Evolutionary conservation across 2,329 filamentous ascomycete species (phyloP), one percentile per base, ranked within the genome.

Genomic region (Fusarium veterinarium): DNA sequence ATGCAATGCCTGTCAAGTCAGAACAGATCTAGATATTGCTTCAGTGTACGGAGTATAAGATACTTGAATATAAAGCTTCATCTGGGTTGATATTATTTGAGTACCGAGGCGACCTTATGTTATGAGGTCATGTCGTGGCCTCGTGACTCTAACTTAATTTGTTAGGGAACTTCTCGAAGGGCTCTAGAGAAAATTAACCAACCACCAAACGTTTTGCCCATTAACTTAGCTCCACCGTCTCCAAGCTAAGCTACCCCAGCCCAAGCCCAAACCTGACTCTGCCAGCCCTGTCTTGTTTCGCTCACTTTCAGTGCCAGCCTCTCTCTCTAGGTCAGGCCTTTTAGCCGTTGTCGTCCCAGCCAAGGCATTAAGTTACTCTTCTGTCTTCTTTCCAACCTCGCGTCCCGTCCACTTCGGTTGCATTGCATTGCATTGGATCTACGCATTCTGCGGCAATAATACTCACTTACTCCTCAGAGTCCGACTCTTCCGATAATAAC

Each of bases 61-160:
- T 38, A 28, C 11, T n/a, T 30, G 25, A 25, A 25, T 25, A 6
- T 17, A 8, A 30, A 8, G 23, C 23, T 42, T 31, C 23, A 42
- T 33, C 40, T 14, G 53, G 41, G 64, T 53, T 67, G 30, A 61
- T 41, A 45, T 60, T 31, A 64, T 44, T 58, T n/a, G 25, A 48
- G 42, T 71, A 56, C 58, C 51, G 60, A 73, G 53, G 17, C 46
- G 25, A 25, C 25, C 5, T 25, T 40, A 20, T 12, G 28, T 16
- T 42, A 73, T 74, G 72, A 74, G 68, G 72, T 75, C 72, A 75
- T 75, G 72, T 68, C 58, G 51, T 57, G 58, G 46, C 68, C 72
- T 75, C 72, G 72, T 74, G 72, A 74, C 72, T 64, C 64, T 44
- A 53, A 53, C 49, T 53, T 17, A 30, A 40, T 53, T 53, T 40